These are phyloP conservation scores for Styphnolobium japonicum DNA, from an alignment of 306 rosid species.

Conservation along the genomic window DNA sequence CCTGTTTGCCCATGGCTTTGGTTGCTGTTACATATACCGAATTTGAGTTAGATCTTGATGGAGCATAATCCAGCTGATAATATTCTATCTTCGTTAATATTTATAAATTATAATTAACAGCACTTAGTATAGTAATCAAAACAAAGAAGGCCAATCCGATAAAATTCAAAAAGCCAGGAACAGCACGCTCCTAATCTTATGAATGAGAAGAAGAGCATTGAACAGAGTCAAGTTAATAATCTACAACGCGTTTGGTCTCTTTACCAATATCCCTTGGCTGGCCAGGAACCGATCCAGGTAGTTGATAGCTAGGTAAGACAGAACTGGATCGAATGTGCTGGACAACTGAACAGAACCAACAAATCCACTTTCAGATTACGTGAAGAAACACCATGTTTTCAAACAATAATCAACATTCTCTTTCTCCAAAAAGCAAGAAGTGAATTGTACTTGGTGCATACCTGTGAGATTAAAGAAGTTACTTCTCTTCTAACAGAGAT, in stretches of 20 bases:
- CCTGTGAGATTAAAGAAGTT: conserved; percentile 72
- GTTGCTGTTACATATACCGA: conserved; percentile 49
- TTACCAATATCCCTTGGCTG: conserved; percentile 64
- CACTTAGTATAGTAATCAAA: not conserved
- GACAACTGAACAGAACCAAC: conserved; percentile 45
- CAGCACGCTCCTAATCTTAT: not conserved
- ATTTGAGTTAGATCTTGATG: conserved; percentile 35
- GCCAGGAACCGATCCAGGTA: conserved; percentile 89
- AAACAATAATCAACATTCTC: not conserved
- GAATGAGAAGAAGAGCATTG: not conserved
- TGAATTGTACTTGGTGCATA: conserved; percentile 16
- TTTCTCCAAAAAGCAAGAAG: not conserved
- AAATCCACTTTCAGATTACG: not conserved
- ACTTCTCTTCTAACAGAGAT: conserved; percentile 55
- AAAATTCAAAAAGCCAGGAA: not conserved
- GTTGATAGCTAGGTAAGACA: conserved; percentile 75
- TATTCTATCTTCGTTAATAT: not conserved
- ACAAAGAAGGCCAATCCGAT: not conserved
- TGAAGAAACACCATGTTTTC: not conserved
- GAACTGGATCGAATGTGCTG: conserved; percentile 54
- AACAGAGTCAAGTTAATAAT: not conserved
- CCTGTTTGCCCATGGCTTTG: conserved; percentile 78
- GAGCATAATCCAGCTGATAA: not conserved
- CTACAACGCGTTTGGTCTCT: not conserved
- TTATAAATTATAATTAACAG: not conserved